Evolutionary conservation across 495 filamentous ascomycete genomes (phyloP).

Genomic region (Pyrenula aspistea): DNA sequence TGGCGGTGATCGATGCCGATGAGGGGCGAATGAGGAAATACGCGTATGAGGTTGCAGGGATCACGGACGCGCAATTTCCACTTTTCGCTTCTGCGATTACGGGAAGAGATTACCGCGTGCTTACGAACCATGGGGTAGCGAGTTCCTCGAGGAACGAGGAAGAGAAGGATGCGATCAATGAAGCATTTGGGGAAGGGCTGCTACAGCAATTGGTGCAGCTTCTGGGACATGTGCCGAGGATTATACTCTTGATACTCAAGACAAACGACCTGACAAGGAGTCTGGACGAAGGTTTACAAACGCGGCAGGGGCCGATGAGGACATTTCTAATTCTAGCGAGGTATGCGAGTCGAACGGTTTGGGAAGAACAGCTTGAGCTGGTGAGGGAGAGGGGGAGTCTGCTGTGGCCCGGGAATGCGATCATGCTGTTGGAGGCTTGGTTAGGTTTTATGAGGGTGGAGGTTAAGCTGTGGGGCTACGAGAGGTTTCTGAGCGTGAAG

Average conservation of each 20-base stretch:
- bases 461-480: constrained; percentile 50
- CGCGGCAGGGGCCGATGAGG: constrained; percentile 72
- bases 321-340: constrained; percentile 88
- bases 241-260: constrained; percentile 92
- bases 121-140: constrained; percentile 48
- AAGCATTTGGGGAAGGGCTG: constrained; percentile 76
- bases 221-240: constrained; percentile 75
- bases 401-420: constrained; percentile 40
- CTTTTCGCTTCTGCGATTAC: constrained; percentile 96
- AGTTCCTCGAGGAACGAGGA: constrained; percentile 45
- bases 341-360: constrained; percentile 83
- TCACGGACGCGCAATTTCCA: constrained; percentile 86
- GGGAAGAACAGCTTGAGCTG: constrained; percentile 70
- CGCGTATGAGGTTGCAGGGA: constrained; percentile 75
- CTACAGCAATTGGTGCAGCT: constrained; percentile 79
- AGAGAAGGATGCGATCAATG: constrained; percentile 74
- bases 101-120: constrained; percentile 73
- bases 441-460: constrained; percentile 48
- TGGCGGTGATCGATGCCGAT: constrained; percentile 85
- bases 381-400: constrained; percentile 47
- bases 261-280: constrained; percentile 95
- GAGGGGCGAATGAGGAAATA: constrained; percentile 76
- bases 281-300: constrained; percentile 88
- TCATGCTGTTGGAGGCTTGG: constrained; percentile 44
- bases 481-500: constrained; percentile 35